phyloP scores from a whole-genome alignment of 108 stramenopile species.

The Licmophora abbreviata region DNA sequence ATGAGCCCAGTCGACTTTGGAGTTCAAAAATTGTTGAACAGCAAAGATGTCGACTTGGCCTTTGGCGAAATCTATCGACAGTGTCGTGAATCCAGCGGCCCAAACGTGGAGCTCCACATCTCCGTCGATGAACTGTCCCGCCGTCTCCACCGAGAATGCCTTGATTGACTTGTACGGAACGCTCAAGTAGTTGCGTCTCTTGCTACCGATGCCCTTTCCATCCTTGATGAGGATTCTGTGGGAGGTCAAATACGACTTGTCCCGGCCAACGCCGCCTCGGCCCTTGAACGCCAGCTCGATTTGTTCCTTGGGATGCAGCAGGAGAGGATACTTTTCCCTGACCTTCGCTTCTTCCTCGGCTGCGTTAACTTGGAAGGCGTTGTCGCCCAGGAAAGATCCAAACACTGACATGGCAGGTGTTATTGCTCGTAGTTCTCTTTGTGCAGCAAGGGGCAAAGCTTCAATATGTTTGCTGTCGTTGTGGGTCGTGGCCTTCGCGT shows the following conservation, averaged over 20 bases:
- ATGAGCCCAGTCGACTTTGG: conserved; percentile 16
- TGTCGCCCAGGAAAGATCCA: conserved; percentile 17
- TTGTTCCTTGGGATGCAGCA: conserved; percentile 25
- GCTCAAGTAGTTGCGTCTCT: conserved; percentile 30
- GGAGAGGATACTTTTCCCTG: conserved; percentile 20
- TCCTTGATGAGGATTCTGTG: conserved; percentile 43
- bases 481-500: too few species aligned
- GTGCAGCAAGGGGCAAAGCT: too few species aligned
- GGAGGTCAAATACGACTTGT: conserved; percentile 39
- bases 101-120: conserved; percentile 27
- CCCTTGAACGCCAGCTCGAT: conserved; percentile 50
- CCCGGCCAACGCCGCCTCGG: conserved; percentile 46
- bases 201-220: conserved; percentile 46
- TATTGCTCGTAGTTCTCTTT: not conserved
- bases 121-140: conserved; percentile 35
- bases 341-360: conserved; percentile 26
- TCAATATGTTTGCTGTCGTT: too few species aligned
- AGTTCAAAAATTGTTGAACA: conserved; percentile 29
- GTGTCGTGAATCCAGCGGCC: conserved; percentile 20
- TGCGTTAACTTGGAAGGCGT: conserved; percentile 35
- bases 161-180: conserved; percentile 30
- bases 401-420: not conserved
- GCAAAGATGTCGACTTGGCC: conserved; percentile 23
- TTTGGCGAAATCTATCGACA: conserved; percentile 23
- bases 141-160: conserved; percentile 37